phyloP scores from a whole-genome alignment of 805 yeast genomes.

The Candida schatavii region DNA sequence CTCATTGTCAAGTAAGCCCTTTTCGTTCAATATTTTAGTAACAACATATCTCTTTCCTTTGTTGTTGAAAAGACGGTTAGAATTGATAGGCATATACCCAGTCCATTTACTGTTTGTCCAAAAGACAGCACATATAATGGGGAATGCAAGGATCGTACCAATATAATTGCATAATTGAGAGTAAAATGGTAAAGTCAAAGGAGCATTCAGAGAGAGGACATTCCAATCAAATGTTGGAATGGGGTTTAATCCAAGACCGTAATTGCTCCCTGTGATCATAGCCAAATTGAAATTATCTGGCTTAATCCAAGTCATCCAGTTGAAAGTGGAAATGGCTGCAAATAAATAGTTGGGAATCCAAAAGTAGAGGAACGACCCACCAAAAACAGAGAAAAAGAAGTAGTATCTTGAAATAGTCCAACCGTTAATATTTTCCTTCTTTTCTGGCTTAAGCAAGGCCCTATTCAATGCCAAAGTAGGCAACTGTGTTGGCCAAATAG shows the following conservation, averaged over 20 bases:
- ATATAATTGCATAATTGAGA: constrained; percentile 18
- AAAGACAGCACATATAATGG: constrained; percentile 24
- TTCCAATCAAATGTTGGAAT: constrained; percentile 29
- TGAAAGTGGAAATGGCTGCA: constrained; percentile 23
- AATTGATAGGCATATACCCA: constrained; percentile 23
- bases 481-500: constrained; percentile 49
- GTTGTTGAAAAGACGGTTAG: constrained; percentile 33
- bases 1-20: constrained; percentile 25
- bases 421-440: constrained; percentile 27
- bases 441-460: constrained; percentile 23
- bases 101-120: constrained; percentile 28
- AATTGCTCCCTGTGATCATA: constrained; percentile 22
- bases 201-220: constrained; percentile 12
- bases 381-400: constrained; percentile 15
- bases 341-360: constrained; percentile 30
- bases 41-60: constrained; percentile 45
- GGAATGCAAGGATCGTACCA: constrained; percentile 22
- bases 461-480: constrained; percentile 28
- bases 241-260: constrained; percentile 31
- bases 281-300: constrained; percentile 23
- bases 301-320: constrained; percentile 30
- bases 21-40: constrained; percentile 34
- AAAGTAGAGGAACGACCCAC: constrained; percentile 21
- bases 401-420: no score
- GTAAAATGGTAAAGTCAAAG: constrained; percentile 24